These are phyloP conservation scores for Aquilaria agallochum DNA, from an alignment of 441 rosid species.

Conservation along the genomic window DNA sequence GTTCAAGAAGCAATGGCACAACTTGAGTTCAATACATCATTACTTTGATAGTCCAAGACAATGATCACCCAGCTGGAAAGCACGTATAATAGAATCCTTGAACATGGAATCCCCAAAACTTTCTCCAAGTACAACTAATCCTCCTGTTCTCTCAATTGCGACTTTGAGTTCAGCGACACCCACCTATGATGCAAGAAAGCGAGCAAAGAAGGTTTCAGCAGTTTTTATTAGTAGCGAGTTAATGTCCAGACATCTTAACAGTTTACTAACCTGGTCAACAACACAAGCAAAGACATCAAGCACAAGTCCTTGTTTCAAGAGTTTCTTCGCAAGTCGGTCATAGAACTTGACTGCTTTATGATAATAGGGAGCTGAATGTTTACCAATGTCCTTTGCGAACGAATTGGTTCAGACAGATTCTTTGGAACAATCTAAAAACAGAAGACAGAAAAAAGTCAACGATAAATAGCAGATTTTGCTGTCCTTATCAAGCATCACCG, in stretches of 20 bases:
- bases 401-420: constrained; percentile 76
- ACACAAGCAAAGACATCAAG: constrained; percentile 88
- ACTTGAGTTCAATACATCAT: constrained; percentile 23
- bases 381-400: constrained; percentile 84
- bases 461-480: constrained; percentile 1
- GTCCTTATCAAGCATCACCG: too few species aligned
- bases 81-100: constrained; percentile 67
- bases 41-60: constrained; percentile 82
- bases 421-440: constrained; percentile 60
- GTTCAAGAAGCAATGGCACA: background rate
- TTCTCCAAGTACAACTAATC: constrained; percentile 83
- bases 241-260: too few species aligned
- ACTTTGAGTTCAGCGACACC: constrained; percentile 87
- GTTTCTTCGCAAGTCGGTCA: constrained; percentile 71
- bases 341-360: constrained; percentile 71
- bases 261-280: constrained; percentile 64
- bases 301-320: constrained; percentile 86
- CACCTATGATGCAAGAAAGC: constrained; percentile 40
- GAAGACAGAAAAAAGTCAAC: background rate
- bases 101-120: constrained; percentile 88
- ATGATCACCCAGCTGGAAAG: constrained; percentile 60
- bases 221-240: too few species aligned
- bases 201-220: background rate
- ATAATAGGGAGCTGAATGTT: constrained; percentile 63
- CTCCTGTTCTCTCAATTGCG: constrained; percentile 84